Evolutionary conservation across 352 stramenopile species (phyloP).

Genomic region (Phytophthora citrophthora): DNA sequence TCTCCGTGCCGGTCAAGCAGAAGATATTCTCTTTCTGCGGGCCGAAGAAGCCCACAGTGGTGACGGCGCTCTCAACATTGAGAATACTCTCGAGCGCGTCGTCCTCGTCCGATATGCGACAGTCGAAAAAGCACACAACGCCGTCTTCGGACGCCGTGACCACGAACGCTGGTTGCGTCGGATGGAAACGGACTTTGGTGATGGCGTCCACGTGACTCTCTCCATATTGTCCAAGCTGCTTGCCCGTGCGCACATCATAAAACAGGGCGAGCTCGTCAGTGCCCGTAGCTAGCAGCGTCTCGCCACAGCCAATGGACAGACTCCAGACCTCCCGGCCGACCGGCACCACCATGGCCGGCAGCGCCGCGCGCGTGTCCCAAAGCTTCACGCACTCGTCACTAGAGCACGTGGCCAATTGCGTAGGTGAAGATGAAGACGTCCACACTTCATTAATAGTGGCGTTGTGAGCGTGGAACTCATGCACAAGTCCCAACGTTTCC

Average conservation of each 20-base stretch:
- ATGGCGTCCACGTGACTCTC: slow-evolving; percentile 91
- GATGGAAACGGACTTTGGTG: slow-evolving; percentile 90
- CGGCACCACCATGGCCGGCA: slow-evolving; percentile 67
- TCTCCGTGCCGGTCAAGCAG: slow-evolving; percentile 89
- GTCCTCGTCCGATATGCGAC: slow-evolving; percentile 81
- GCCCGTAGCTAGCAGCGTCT: slow-evolving; percentile 76
- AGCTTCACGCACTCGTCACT: slow-evolving; percentile 89
- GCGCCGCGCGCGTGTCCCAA: slow-evolving; percentile 73
- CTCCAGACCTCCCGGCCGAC: slow-evolving; percentile 83
- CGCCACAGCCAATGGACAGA: slow-evolving; percentile 71
- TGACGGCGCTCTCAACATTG: slow-evolving; percentile 90
- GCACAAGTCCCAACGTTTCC: slow-evolving; percentile 67
- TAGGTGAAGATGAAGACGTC: slow-evolving; percentile 65
- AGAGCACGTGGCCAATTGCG: slow-evolving; percentile 81
- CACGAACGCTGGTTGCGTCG: slow-evolving; percentile 73
- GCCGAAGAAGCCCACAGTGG: slow-evolving; percentile 90
- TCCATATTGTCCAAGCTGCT: slow-evolving; percentile 80
- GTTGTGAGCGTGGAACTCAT: slow-evolving; percentile 80
- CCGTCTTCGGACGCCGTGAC: slow-evolving; percentile 92
- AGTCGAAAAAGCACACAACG: slow-evolving; percentile 92
- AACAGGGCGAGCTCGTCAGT: slow-evolving; percentile 85
- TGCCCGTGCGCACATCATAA: slow-evolving; percentile 77
- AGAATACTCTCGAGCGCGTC: slow-evolving; percentile 91
- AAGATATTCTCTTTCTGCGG: slow-evolving; percentile 82
- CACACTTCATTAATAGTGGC: slow-evolving; percentile 86